Base-by-base conservation (phyloP, 306 rosid genomes). In the Ceratonia siliqua region DNA sequence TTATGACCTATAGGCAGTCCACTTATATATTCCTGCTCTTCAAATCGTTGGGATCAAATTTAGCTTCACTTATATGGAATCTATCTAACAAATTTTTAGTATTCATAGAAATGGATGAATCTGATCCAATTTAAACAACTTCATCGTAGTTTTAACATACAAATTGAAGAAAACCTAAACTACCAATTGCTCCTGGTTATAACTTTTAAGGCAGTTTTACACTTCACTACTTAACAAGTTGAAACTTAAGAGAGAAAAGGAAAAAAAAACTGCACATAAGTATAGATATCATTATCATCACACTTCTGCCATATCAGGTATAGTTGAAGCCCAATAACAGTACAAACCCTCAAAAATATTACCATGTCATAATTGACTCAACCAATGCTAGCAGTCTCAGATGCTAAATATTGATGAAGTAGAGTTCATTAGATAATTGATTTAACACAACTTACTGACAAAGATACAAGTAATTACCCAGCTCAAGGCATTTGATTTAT, bases 41-140 rank as follows among this genome's bases (percentile, higher is more conserved):
- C 25, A 28, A 38, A 24, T 41, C 9, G 1, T 6, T 72, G 17
- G 55, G 9, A 46, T 46, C 57, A 67, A 45, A 46, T 4, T 25
- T 17, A 50, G 38, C 58, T 28, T 25, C 25, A 42, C 6, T 67
- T 14, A n/a, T 18, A 62, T 15, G 20, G 64, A 13, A 15, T 41
- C 22, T 30, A 57, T 30, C 41, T 28, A 5, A 65, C 20, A 14
- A 22, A 0, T 18, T 3, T 72, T 45, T 6, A 18, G 20, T 25
- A 71, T 45, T 66, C 32, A 14, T 28, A 13, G 18, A 25, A 17
- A 38, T 27, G 10, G 50, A 22, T 11, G 24, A 68, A 24, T n/a
- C 45, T 3, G n/a, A 13, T 62, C 52, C 58, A 55, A 67, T 32
- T 45, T 20, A 17, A 43, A 53, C 53, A 81, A 53, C 56, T 25